Conservation (phyloP, 768 basidiomycete genomes). For the Hysterangium stoloniferum region DNA sequence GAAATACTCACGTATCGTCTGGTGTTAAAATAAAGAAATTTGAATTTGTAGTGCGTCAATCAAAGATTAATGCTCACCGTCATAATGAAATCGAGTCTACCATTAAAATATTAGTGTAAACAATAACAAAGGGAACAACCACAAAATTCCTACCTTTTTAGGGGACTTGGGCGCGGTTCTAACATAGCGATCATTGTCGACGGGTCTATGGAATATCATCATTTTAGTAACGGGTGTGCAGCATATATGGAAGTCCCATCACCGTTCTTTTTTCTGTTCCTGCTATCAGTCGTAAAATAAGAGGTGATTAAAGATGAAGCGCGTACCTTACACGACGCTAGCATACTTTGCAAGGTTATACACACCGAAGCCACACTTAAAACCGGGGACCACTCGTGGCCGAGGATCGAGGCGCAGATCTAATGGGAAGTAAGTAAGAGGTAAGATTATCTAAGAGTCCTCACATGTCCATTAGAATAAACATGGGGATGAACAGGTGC, state of each 20-base stretch:
- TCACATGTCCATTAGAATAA: conserved; percentile 81
- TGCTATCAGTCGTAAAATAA: not conserved
- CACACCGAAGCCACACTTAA: conserved; percentile 75
- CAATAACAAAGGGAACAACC: not conserved
- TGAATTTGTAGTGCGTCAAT: not conserved
- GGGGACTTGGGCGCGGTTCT: conserved; percentile 72
- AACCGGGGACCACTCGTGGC: conserved; percentile 87
- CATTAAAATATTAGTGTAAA: not conserved
- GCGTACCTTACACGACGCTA: conserved; percentile 84
- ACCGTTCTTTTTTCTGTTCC: conserved; percentile 56
- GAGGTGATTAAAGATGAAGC: conserved; percentile 3
- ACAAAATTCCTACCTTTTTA: conserved; percentile 65
- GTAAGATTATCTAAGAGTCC: conserved; percentile 20
- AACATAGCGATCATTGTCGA: conserved; percentile 81
- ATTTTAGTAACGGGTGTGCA: conserved; percentile 1
- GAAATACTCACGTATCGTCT: conserved; percentile 55
- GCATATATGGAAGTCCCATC: conserved; percentile 18
- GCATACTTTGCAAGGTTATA: conserved; percentile 85
- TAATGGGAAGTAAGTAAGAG: conserved; percentile 21
- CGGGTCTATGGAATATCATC: conserved; percentile 40
- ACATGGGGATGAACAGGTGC: conserved; percentile 82
- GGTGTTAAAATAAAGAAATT: conserved; percentile 3
- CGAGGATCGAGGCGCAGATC: conserved; percentile 88
- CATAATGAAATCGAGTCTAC: conserved; percentile 75
- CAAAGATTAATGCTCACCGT: conserved; percentile 41